These are phyloP conservation scores for Talaromyces sp. DNA, from an alignment of 2,329 filamentous ascomycete species.

Conservation along the genomic window DNA sequence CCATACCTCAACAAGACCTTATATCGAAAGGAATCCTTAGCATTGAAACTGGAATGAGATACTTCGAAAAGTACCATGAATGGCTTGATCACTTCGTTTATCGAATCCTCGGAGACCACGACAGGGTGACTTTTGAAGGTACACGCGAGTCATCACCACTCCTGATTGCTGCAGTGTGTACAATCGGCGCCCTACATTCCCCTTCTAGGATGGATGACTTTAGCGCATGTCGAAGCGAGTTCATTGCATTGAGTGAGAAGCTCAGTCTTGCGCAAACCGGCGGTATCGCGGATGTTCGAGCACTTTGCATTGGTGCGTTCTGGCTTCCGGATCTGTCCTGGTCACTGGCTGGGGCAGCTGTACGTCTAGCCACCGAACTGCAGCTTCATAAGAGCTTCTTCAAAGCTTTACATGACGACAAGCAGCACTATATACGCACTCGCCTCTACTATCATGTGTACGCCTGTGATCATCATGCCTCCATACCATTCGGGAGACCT, in stretches of 20 bases:
- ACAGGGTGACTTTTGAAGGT: conserved; percentile 37
- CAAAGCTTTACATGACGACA: conserved; percentile 23
- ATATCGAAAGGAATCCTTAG: not conserved
- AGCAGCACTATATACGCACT: conserved; percentile 23
- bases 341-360: conserved; percentile 21
- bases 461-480: conserved; percentile 37
- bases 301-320: conserved; percentile 37
- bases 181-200: conserved; percentile 1
- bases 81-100: conserved; percentile 49
- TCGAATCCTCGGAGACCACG: conserved; percentile 39
- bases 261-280: not conserved
- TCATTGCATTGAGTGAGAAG: not conserved
- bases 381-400: conserved; percentile 26
- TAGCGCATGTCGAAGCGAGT: not conserved
- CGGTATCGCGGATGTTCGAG: conserved; percentile 25
- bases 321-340: conserved; percentile 32
- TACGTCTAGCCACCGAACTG: conserved; percentile 24
- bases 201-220: not conserved
- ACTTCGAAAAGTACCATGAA: conserved; percentile 40
- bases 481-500: conserved; percentile 33
- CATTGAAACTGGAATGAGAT: conserved; percentile 23
- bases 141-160: conserved; percentile 25
- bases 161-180: not conserved
- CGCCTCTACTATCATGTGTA: conserved; percentile 35
- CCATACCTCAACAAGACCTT: conserved; percentile 37